Evolutionary conservation across 371 early-diverging fungal genomes (phyloP).

Genomic region (Smittium culicis): DNA sequence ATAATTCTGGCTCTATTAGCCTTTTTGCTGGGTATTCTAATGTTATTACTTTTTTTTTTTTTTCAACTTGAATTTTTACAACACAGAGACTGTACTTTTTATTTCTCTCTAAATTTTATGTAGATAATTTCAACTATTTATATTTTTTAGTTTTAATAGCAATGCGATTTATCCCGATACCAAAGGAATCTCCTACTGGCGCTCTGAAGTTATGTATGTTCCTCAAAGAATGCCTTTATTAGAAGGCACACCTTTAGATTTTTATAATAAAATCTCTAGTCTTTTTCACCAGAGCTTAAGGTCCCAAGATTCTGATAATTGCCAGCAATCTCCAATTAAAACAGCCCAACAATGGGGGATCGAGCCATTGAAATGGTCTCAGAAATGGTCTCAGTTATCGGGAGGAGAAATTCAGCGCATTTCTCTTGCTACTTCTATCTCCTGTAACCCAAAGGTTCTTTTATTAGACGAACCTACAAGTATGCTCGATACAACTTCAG

Average conservation of each 20-base stretch:
- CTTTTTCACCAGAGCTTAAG: constrained; percentile 26
- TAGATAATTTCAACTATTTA: background rate
- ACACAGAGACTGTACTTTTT: too few species aligned
- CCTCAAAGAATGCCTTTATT: constrained; percentile 67
- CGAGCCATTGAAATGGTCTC: constrained; percentile 49
- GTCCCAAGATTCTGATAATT: background rate
- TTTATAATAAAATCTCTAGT: constrained; percentile 40
- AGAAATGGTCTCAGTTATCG: constrained; percentile 59
- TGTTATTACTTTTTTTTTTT: too few species aligned
- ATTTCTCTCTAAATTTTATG: background rate
- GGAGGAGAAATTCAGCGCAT: constrained; percentile 83
- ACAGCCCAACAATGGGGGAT: constrained; percentile 52
- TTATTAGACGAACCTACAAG: constrained; percentile 81
- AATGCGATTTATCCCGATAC: constrained; percentile 17
- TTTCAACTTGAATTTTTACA: too few species aligned
- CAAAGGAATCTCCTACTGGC: constrained; percentile 54
- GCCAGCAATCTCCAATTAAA: constrained; percentile 39
- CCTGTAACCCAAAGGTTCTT: constrained; percentile 64
- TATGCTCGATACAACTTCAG: constrained; percentile 63
- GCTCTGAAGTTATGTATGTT: constrained; percentile 68
- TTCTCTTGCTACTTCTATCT: constrained; percentile 62
- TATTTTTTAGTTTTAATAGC: too few species aligned
- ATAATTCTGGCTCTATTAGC: constrained; percentile 43
- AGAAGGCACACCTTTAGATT: constrained; percentile 57
- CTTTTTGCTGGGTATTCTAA: constrained; percentile 37